Base-by-base conservation (phyloP, 2,329 filamentous ascomycete genomes). In the Xylaria sp. region DNA sequence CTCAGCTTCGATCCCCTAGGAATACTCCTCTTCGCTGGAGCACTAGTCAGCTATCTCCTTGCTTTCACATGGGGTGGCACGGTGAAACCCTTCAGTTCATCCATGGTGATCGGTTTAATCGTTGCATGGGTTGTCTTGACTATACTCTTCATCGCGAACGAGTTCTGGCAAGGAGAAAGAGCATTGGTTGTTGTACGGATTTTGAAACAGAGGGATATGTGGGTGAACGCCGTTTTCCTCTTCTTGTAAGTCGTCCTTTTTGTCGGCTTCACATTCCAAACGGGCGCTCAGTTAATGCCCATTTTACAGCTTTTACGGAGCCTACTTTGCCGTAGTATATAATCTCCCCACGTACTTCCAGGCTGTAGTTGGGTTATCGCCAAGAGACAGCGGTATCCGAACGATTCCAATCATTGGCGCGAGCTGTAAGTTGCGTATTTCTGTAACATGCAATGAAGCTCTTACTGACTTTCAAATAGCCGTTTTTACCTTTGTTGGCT, bases 271-370 rank as follows among this genome's bases (percentile, higher is more conserved):
- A 27, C 40, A 21, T 60, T 35, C 13, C 4, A n/a, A 32, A 6
- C 2, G 16, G 23, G 32, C 3, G 13, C 23, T 13, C 0, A n/a
- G 32, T 21, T 55, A 18, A 61, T 2, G 12, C 37, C 27, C 16
- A 9, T 75, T 5, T 5, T 2, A 18, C 18, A 64, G 50, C 50
- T 44, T 71, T 13, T 68, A 68, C n/a, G 61, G 63, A 21, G 42
- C 60, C 12, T 71, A 69, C 42, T 77, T 69, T 40, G 44, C 68
- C 10, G 32, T 70, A 37, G 74, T 80, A 3, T 84, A 83, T 73
- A 84, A 81, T 69, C 74, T 86, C 3, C 83, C 84, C 18, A 78
- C 85, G 47, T 87, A 84, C 81, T 86, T 85, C 74, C 84, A 85
- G 64, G 80, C 79, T 21, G 79, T 83, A 42, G 73, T 79, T 51